Percentiles rank a stretch among this genome's conserved stretches.
Conservation (phyloP, 345 rosid genomes). For the Arabidopsis suecica region DNA sequence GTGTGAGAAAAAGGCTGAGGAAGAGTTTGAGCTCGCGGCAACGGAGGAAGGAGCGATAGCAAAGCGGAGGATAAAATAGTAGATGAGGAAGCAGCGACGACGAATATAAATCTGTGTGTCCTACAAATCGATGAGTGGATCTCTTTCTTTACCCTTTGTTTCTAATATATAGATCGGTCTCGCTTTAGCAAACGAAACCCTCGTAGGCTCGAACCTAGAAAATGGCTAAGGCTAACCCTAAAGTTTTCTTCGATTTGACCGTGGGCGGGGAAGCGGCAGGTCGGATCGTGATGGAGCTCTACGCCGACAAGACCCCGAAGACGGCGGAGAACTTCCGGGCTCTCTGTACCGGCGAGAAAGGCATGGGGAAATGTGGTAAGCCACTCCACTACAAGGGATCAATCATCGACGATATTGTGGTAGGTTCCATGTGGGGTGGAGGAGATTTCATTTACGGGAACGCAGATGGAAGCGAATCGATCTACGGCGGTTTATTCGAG, state of each 20-base stretch:
- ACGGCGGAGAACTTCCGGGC: constrained; percentile 70
- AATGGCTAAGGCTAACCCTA: constrained; percentile 43
- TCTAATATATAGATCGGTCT: too few species aligned
- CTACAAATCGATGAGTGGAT: too few species aligned
- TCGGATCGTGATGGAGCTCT: constrained; percentile 56
- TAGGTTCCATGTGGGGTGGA: constrained; percentile 54
- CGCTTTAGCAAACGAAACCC: too few species aligned
- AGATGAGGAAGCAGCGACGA: too few species aligned
- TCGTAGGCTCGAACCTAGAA: too few species aligned
- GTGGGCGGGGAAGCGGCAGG: constrained; percentile 46
- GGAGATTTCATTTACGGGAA: constrained; percentile 57
- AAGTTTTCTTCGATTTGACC: constrained; percentile 51
- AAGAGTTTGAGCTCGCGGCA: too few species aligned
- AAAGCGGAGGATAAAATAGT: too few species aligned
- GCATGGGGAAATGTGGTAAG: constrained; percentile 50
- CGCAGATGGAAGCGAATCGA: constrained; percentile 62
- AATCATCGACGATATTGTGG: constrained; percentile 52
- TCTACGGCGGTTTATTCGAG: constrained; percentile 53
- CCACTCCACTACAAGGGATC: constrained; percentile 68
- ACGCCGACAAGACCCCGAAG: constrained; percentile 45
- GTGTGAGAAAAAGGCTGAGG: too few species aligned
- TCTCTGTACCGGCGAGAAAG: constrained; percentile 35
- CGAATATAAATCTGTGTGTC: too few species aligned
- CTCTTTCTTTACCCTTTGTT: too few species aligned
- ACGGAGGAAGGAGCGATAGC: too few species aligned